Base-by-base conservation (phyloP, 1,284 basidiomycete genomes). In the Cerioporus squamosus region DNA sequence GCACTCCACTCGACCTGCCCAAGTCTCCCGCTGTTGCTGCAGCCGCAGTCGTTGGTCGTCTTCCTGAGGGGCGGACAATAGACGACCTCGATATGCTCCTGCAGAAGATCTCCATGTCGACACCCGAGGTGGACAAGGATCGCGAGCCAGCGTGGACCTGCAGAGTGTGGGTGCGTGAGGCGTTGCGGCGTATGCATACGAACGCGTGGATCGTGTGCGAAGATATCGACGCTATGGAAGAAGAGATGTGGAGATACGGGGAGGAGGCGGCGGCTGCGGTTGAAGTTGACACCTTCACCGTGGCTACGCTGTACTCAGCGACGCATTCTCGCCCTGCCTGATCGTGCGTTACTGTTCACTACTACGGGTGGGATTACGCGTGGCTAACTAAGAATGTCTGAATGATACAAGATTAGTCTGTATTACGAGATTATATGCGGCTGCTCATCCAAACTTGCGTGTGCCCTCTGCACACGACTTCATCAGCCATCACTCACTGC, bases 121-220 rank as follows among this genome's bases (percentile, higher is more conserved):
- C 53, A 4, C 54, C 61, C 1, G 29, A 39, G 1, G 44, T 43
- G 7, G 57, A 59, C 22, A 23, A 5, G 22, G 54, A 20, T 7
- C 56, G 61, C 33, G 61, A 62, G 20, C 57, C 43, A 20, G 18
- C 17, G 20, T 62, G 52, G 39, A 55, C 60, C n/a, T 62, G 60
- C 48, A 44, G 60, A 12, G 60, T 62, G 15, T 62, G 60, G 60
- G 42, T 59, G 8, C 53, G 57, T 10, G 60, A 62, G 45, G 60
- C 61, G 10, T 7, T 62, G 39, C 36, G 61, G 43, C 51, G 51
- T 18, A 53, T 62, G 56, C 50, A 62, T 39, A 46, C 15, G 38
- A 7, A 5, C 6, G 61, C 57, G 12, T 62, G 39, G 20, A n/a
- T 62, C 17, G 18, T 23, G 2, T 59, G 60, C 42, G 43, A 46